Conservation (phyloP, 1,139 yeast genomes). For the Suhomyces coccinellae region DNA sequence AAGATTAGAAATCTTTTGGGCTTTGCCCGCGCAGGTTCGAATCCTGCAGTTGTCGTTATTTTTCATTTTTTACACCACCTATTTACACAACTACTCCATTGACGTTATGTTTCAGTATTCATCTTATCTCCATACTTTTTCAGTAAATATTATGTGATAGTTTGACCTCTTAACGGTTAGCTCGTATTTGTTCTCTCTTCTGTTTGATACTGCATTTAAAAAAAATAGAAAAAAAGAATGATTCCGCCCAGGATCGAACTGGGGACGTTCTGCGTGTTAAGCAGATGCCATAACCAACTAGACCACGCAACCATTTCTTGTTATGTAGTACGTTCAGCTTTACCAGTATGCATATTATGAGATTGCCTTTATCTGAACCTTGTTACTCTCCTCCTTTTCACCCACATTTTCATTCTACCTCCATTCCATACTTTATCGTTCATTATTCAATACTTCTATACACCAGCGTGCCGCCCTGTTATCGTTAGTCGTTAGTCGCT, state of each 20-base stretch:
- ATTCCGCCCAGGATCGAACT: slow-evolving; percentile 99
- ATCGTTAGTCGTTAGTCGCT: neutral
- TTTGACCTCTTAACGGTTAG: too few species aligned
- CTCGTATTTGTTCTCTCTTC: too few species aligned
- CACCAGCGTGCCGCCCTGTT: neutral
- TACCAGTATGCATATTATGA: too few species aligned
- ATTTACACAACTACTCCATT: too few species aligned
- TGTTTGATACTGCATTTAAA: too few species aligned
- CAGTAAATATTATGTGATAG: too few species aligned
- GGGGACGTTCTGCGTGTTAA: slow-evolving; percentile 99
- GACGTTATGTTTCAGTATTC: too few species aligned
- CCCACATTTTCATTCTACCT: too few species aligned
- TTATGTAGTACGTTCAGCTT: too few species aligned
- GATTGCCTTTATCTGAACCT: neutral
- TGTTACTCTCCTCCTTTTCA: neutral
- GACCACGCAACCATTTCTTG: slow-evolving; percentile 14
- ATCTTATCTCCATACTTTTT: too few species aligned
- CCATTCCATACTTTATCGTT: neutral
- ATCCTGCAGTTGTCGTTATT: slow-evolving; percentile 46
- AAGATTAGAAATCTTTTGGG: too few species aligned
- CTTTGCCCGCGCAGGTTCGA: slow-evolving; percentile 58
- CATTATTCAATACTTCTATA: neutral
- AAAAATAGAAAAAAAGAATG: slow-evolving; percentile 47
- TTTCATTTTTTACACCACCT: slow-evolving; percentile 10
- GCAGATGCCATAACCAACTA: slow-evolving; percentile 57